Conservation (phyloP, 352 stramenopile species). For the Peronospora destructor region DNA sequence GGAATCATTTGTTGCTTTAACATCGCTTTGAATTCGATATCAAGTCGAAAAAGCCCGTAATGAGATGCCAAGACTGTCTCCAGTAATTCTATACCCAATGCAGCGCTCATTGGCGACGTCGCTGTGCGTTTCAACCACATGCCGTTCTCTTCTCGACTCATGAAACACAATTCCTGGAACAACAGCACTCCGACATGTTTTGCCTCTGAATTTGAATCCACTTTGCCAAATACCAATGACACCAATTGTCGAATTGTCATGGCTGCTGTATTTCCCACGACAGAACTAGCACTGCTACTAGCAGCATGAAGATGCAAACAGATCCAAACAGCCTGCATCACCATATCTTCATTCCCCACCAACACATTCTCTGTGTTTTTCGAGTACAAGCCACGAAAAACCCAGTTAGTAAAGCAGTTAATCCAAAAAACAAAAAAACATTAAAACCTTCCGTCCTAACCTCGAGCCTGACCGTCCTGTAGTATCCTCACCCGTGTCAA, state of each 20-base stretch:
- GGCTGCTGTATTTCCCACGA: conserved; percentile 80
- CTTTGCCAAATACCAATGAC: conserved; percentile 80
- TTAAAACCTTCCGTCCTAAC: conserved; percentile 1
- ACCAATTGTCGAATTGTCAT: conserved; percentile 87
- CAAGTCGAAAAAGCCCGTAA: conserved; percentile 51
- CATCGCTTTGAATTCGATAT: conserved; percentile 68
- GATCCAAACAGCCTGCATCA: conserved; percentile 86
- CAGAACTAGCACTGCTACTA: conserved; percentile 65
- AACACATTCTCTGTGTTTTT: conserved; percentile 33
- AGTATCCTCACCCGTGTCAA: conserved; percentile 4
- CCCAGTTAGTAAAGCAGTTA: background rate
- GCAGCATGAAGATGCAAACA: conserved; percentile 73
- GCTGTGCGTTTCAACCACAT: conserved; percentile 79
- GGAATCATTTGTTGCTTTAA: conserved; percentile 78
- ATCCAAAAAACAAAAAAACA: background rate
- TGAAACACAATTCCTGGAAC: conserved; percentile 83
- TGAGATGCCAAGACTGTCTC: conserved; percentile 70
- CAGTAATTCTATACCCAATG: conserved; percentile 70
- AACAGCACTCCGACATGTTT: conserved; percentile 80
- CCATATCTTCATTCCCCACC: conserved; percentile 75
- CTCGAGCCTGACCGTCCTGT: conserved; percentile 7
- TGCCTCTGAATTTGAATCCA: conserved; percentile 53
- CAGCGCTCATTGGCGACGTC: conserved; percentile 68
- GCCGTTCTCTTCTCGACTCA: conserved; percentile 78
- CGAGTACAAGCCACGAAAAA: conserved; percentile 7